Base-by-base conservation (phyloP, 768 basidiomycete genomes). In the Sarcomyxa edulis region DNA sequence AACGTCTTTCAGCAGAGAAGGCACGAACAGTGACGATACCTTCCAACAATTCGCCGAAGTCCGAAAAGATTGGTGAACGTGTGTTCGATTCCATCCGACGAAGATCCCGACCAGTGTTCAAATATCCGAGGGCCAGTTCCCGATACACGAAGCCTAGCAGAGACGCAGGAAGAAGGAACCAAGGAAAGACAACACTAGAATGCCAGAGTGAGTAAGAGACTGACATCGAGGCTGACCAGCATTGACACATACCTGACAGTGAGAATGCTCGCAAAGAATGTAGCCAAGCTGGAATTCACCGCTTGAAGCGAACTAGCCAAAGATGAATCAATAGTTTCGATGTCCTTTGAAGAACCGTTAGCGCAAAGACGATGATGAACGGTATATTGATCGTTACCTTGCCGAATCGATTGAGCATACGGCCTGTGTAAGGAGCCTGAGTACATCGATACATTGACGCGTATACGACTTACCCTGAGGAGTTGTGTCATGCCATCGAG, bases 71-170 rank as follows among this genome's bases (percentile, higher is more conserved):
- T 0, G 90, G 86, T 0, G 84, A 87, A 9, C 88, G 71, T 1
- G 84, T 77, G 49, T 89, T 94, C 1, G 89, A 88, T 56, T 95
- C 93, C 81, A 96, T 89, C 14, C 93, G 74, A 42, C 90, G 74
- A 14, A 95, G 63, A 52, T 93, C 90, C 31, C 91, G 76, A 0
- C 88, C 86, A 1, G 86, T 87, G 49, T 79, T 80, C 37, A 87
- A 64, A 55, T 88, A 88, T 1, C 83, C 83, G 37, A 83, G 65
- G 2, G 83, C 77, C 12, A 88, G 65, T 22, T 71, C 58, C 31
- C 78, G 80, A 52, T 94, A 94, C 16, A 78, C 69, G 46, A 71
- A 78, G 2, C 84, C 87, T 26, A 96, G 79, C 44, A 88, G 48
- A 7, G 68, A 46, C 0, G 87, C 88, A 0, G 92, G 90, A 22